Percentiles rank a stretch among this genome's conserved stretches.
phyloP scores from a whole-genome alignment of 1,284 basidiomycete species.

The Coniferiporia sulphurascens region DNA sequence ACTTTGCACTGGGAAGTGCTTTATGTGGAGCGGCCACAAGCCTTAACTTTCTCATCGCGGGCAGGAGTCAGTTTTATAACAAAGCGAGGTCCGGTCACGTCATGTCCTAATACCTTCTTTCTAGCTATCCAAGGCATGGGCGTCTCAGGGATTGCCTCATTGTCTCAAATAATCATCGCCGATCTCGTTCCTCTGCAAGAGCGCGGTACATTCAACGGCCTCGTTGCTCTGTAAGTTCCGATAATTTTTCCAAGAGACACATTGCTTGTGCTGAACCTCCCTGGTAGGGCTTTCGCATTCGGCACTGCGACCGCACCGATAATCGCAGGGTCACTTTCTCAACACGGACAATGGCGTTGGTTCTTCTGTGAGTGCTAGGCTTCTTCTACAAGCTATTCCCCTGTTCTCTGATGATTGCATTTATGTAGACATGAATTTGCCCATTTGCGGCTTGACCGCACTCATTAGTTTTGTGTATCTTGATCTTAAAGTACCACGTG shows the following conservation, averaged over 20 bases:
- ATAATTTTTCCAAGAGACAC: neutral
- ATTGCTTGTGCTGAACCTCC: neutral
- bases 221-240: slow-evolving; percentile 24
- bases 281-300: slow-evolving; percentile 21
- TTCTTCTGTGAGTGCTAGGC: slow-evolving; percentile 24
- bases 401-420: neutral
- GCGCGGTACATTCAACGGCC: slow-evolving; percentile 35
- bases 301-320: slow-evolving; percentile 30
- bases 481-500: slow-evolving; percentile 26
- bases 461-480: slow-evolving; percentile 26
- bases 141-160: slow-evolving; percentile 29
- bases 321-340: slow-evolving; percentile 31
- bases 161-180: slow-evolving; percentile 30
- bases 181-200: slow-evolving; percentile 38
- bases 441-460: slow-evolving; percentile 26
- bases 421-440: slow-evolving; percentile 28
- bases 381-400: neutral
- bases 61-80: slow-evolving; percentile 23
- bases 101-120: neutral
- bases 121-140: slow-evolving; percentile 31
- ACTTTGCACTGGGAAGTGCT: slow-evolving; percentile 37
- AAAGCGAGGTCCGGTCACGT: too few relatives aligned
- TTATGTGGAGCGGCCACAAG: slow-evolving; percentile 38
- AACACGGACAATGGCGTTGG: slow-evolving; percentile 26
- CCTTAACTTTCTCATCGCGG: slow-evolving; percentile 41